phyloP scores from a whole-genome alignment of 208 protist genomes.

The Strigomonas galati region DNA sequence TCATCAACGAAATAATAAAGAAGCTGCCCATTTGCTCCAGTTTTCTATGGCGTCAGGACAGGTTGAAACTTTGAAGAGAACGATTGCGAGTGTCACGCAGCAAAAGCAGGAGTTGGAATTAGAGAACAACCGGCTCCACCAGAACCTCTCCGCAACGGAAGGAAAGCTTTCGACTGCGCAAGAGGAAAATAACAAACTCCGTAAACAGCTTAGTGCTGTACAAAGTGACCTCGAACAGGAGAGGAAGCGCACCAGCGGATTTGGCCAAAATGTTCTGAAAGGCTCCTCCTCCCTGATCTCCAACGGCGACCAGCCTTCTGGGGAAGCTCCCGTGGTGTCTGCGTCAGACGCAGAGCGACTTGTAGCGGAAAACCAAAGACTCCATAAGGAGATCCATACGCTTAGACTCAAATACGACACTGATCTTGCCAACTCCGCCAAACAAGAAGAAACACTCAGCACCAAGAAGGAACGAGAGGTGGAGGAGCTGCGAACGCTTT shows the following conservation, averaged over 20 bases:
- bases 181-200: conserved; percentile 43
- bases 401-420: neutral
- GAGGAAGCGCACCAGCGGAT: conserved; percentile 21
- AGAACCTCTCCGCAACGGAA: conserved; percentile 35
- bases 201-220: conserved; percentile 35
- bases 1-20: conserved; percentile 7
- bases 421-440: neutral
- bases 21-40: no score
- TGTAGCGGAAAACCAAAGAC: conserved; percentile 5
- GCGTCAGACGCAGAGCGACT: neutral
- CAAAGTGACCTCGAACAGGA: conserved; percentile 47
- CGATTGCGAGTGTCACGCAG: conserved; percentile 74
- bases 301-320: conserved; percentile 25
- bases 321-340: neutral
- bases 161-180: conserved; percentile 41
- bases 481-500: neutral
- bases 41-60: no score
- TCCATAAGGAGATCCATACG: conserved; percentile 5
- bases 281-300: conserved; percentile 70
- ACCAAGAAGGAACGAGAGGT: neutral
- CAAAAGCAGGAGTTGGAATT: conserved; percentile 75
- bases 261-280: conserved; percentile 65
- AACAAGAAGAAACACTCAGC: neutral
- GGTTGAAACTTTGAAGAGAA: conserved; percentile 41
- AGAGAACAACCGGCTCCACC: conserved; percentile 44